Conservation (phyloP, 805 yeast genomes). For the Schizosaccharomyces osmophilus region DNA sequence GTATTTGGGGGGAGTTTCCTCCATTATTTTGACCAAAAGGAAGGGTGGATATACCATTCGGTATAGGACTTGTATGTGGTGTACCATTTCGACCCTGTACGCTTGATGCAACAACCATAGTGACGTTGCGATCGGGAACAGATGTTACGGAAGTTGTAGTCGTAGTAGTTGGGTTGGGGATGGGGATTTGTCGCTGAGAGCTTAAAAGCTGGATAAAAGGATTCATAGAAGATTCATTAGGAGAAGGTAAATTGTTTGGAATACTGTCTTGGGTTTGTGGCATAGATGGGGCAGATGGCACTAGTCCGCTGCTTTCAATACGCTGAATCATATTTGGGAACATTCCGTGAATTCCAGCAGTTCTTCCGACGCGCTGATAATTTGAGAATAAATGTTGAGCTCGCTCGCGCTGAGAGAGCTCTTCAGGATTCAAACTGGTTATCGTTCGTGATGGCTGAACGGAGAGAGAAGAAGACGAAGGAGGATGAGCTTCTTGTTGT, state of each 20-base stretch:
- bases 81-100: too few species aligned
- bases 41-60: too few species aligned
- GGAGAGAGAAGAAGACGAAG: background rate
- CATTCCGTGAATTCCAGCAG: background rate
- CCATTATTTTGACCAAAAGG: too few species aligned
- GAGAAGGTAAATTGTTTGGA: too few species aligned
- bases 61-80: too few species aligned
- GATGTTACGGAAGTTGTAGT: background rate
- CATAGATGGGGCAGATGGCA: too few species aligned
- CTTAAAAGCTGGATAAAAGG: too few species aligned
- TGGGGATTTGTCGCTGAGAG: too few species aligned
- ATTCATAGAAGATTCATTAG: too few species aligned
- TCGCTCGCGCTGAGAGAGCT: background rate
- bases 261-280: too few species aligned
- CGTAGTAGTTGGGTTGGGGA: too few species aligned
- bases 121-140: background rate
- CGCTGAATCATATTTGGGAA: background rate
- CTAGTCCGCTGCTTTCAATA: background rate
- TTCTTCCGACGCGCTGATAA: background rate
- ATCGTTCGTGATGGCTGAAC: background rate
- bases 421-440: background rate
- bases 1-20: too few species aligned
- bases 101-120: background rate
- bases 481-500: background rate
- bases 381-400: background rate